Base-by-base conservation (phyloP, 2,329 filamentous ascomycete species). In the Diaporthe eres region DNA sequence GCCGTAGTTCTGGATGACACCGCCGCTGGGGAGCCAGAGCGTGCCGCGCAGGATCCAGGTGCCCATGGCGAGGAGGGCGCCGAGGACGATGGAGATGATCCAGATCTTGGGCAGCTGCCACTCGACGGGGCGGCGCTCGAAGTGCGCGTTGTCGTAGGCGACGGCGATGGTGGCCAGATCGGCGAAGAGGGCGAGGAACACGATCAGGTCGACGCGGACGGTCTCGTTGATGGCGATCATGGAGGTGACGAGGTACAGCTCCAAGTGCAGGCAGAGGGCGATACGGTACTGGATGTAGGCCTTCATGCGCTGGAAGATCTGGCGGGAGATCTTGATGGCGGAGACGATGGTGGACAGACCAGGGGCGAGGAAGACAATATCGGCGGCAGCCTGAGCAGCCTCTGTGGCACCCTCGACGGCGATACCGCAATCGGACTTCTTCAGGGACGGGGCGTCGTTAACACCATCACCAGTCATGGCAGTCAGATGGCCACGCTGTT, bases 61-160 rank as follows among this genome's bases (percentile, higher is more conserved):
- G 76, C 87, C 93, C 58, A 90, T 82, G 73, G 93, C 93, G 58
- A 95, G 92, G 55, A 94, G 85, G 51, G 90, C 79, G 84, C 93
- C 93, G 71, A 95, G 90, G 76, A 93, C 86, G 79, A 93, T 87
- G 77, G 90, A 92, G 81, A 95, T 94, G 79, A 95, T 89, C 93
- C 93, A 95, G 82, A 95, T 95, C 89, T 95, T 95, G 78, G 93
- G 93, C 78, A 95, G 84, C 86, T 95, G 93, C 93, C 93, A 95
- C 84, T 95, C 93, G 81, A 95, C 93, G 19, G 93, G 93, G 57
- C 93, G 91, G 76, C 88, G 88, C 82, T 95, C 93, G 81, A 92
- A 94, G 86, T 94, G 92, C 63, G 93, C 93, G 83, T 95, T 94
- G 83, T 95, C 93, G 87, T 95, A 95, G 71, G 93, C 93, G 76